Base-by-base conservation (phyloP, 176 grass and related monocot genomes). In the Oryza coarctata region DNA sequence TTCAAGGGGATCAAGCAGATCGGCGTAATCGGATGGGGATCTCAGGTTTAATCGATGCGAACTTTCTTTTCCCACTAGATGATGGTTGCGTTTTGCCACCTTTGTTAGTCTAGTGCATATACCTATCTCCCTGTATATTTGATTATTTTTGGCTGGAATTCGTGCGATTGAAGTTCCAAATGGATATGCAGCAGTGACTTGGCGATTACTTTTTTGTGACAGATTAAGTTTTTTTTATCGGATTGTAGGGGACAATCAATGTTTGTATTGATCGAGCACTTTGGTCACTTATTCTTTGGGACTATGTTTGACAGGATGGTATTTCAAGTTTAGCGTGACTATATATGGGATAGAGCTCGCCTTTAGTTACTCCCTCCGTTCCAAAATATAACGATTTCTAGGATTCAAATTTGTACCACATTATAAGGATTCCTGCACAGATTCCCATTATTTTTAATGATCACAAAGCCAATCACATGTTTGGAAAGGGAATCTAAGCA, bases 1-100 rank as follows among this genome's bases (percentile, higher is more conserved):
- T 97, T 94, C 75, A 94, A 92, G 82, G 89, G 89, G 50, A 88
- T 97, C 71, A 90, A 90, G 64, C 91, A 97, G 77, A 97, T 94
- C 35, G 87, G 94, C 2, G 94, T 94, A 1, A 47, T 97, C 41
- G 94, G 89, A 70, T 97, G 91, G 89, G 91, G 94, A 13, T 94
- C 94, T 17, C 89, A 94, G 87, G 89, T 89, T 71, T 66, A 78
- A 71, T 63, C 1, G 23, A 45, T 49, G 25, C 68, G 15, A n/a
- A 40, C 30, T 71, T 39, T 71, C 1, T 75, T 75, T 44, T 82
- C 55, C 29, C 22, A 15, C 43, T 44, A 58, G 44, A 28, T 25
- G 22, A 10, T 49, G 28, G 22, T 28, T 22, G 38, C 44, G 0
- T 73, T 18, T 29, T 66, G 9, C n/a, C 26, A 61, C 15, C 10